Conservation (phyloP, 148 eudicot genomes). For the Heliamphora exappendiculata region DNA sequence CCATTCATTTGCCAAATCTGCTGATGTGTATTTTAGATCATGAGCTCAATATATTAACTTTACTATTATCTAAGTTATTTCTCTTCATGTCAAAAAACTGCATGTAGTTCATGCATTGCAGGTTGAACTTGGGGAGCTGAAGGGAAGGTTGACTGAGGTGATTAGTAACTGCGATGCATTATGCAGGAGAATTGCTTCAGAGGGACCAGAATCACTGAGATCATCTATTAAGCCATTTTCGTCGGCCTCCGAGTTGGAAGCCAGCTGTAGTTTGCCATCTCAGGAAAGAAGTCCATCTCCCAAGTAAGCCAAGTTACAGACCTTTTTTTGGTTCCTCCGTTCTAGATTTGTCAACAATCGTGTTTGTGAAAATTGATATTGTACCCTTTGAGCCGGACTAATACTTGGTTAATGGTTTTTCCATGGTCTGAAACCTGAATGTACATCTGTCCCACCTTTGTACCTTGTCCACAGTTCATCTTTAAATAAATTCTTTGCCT, state of each 20-base stretch:
- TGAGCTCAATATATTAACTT: neutral
- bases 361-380: neutral
- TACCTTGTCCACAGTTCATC: neutral
- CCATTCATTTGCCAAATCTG: neutral
- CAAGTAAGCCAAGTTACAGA: conserved; percentile 8
- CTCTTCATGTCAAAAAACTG: neutral
- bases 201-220: conserved; percentile 73
- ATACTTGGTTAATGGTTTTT: neutral
- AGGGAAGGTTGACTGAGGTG: conserved; percentile 87
- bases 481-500: neutral
- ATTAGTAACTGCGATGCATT: conserved; percentile 81
- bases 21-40: neutral
- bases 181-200: conserved; percentile 58
- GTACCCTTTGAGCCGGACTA: neutral
- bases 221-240: conserved; percentile 66
- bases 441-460: neutral
- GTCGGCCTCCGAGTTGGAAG: conserved; percentile 28
- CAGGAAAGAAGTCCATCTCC: conserved; percentile 16
- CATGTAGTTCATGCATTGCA: conserved; percentile 65
- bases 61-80: neutral
- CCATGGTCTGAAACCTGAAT: neutral
- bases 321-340: neutral
- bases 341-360: neutral
- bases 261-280: conserved; percentile 20
- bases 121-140: conserved; percentile 91